Evolutionary conservation across 345 rosid genomes (phyloP).

Genomic region (Limnanthes douglasii): DNA sequence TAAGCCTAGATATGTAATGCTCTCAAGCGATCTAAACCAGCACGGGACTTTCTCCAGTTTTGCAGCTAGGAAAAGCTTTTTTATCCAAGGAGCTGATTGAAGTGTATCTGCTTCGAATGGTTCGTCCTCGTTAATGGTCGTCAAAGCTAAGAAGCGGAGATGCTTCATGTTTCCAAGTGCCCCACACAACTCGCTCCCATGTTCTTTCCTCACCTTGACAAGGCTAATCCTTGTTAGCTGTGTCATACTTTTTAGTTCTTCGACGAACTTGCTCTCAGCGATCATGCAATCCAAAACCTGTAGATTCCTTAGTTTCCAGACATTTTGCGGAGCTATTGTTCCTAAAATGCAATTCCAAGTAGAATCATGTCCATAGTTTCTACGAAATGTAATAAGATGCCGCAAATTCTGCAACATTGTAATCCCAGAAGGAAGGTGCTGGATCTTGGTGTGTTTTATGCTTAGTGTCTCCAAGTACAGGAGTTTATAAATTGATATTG

Average conservation of each 20-base stretch:
- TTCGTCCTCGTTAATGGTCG: conserved; percentile 6
- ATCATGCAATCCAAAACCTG: conserved; percentile 14
- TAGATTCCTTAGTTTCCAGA: conserved; percentile 14
- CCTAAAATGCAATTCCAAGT: conserved; percentile 11
- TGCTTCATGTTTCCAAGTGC: conserved; percentile 11
- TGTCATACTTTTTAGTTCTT: conserved; percentile 13
- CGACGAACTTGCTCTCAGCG: conserved; percentile 7
- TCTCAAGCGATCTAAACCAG: conserved; percentile 21
- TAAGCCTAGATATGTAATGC: conserved; percentile 6
- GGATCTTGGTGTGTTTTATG: conserved; percentile 8
- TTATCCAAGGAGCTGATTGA: conserved; percentile 8
- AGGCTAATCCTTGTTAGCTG: conserved; percentile 16
- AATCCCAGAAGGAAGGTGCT: conserved; percentile 17
- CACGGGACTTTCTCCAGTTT: conserved; percentile 17
- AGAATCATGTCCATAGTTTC: not conserved
- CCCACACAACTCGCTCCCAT: conserved; percentile 16
- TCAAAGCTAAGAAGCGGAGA: conserved; percentile 13
- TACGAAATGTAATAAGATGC: conserved; percentile 7
- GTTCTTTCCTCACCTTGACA: conserved; percentile 6
- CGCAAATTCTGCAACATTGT: conserved; percentile 13
- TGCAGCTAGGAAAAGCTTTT: conserved; percentile 15
- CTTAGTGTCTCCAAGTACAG: conserved; percentile 14
- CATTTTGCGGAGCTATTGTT: conserved; percentile 3
- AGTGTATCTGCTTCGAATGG: not conserved
- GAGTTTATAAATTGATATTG: conserved; percentile 15